phyloP scores from a whole-genome alignment of 768 basidiomycete species.

The Russula sp. region DNA sequence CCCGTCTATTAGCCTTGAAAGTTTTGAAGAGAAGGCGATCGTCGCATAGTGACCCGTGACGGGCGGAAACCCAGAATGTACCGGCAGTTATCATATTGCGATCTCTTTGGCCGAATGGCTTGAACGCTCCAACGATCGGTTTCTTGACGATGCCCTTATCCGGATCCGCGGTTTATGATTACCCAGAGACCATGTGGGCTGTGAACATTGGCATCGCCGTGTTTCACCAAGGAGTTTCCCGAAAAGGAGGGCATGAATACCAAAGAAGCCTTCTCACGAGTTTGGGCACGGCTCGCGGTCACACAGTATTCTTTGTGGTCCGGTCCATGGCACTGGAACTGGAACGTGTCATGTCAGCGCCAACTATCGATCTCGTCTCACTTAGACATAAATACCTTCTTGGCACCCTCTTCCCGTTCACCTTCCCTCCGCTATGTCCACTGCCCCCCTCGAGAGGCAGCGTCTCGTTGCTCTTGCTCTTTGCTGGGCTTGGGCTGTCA shows the following conservation, averaged over 20 bases:
- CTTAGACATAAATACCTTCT: conserved; percentile 5
- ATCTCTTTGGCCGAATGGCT: no score
- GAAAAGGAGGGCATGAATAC: conserved; percentile 7
- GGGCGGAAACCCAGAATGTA: neutral
- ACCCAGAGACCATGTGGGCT: neutral
- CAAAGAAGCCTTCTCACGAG: conserved; percentile 1
- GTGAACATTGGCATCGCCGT: neutral
- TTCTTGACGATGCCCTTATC: neutral
- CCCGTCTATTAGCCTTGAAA: neutral
- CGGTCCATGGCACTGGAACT: neutral
- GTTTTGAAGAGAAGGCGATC: neutral
- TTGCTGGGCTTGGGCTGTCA: conserved; percentile 29
- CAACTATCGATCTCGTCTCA: neutral
- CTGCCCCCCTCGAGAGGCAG: conserved; percentile 16
- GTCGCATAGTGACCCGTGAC: neutral
- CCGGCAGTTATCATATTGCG: no score
- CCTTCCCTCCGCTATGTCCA: conserved; percentile 4
- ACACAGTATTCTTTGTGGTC: neutral
- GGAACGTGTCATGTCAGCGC: neutral
- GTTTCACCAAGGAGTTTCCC: neutral
- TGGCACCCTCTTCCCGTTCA: neutral
- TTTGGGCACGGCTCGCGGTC: neutral
- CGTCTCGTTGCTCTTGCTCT: conserved; percentile 30
- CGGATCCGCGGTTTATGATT: neutral
- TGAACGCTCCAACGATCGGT: no score